Evolutionary conservation across 2,329 filamentous ascomycete species (phyloP), one percentile per base, ranked within the genome.

Genomic region (Fusarium sp.): DNA sequence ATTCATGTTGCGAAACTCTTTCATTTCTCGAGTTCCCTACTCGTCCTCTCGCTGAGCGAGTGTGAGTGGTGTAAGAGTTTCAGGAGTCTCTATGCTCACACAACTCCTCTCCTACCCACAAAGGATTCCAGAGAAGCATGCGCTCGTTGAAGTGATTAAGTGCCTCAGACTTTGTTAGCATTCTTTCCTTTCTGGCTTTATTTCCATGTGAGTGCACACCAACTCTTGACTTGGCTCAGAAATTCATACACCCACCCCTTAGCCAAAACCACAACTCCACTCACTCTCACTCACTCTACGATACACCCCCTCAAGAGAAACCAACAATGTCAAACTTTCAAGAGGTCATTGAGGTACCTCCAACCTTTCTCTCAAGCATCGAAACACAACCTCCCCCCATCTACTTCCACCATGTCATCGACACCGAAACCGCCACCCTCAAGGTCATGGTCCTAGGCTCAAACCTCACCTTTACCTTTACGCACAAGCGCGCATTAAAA

Each of bases 341-440:
- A 33, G 71, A 76, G 33, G 33, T 59, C 5, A 33, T 54, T 20
- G 43, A 60, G 27, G 33, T 54, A 4, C 68, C 69, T 2, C 72
- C 76, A 1, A 67, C 62, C 2, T 81, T 82, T 43, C 65, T 80
- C 38, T 63, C 68, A 0, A 61, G 66, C 1, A 81, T 80, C 50
- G 50, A 40, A 66, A 40, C 20, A 56, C 58, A 8, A 0, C 54
- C 66, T 2, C 74, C 76, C 0, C 59, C 68, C 2, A 74, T 82
- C 8, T 83, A 80, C 67, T 84, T 84, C 35, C 73, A 79, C n/a
- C 80, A 84, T 58, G 67, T 76, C 37, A 66, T 82, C 62, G 66
- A 82, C 59, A 38, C 74, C 1, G 66, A 73, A 1, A 63, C 58
- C 0, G 78, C 77, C 0, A 78, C 73, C 0, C 77, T 83, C 2